Evolutionary conservation across 2,329 filamentous ascomycete genomes (phyloP).

Genomic region (Fusarium albidum): DNA sequence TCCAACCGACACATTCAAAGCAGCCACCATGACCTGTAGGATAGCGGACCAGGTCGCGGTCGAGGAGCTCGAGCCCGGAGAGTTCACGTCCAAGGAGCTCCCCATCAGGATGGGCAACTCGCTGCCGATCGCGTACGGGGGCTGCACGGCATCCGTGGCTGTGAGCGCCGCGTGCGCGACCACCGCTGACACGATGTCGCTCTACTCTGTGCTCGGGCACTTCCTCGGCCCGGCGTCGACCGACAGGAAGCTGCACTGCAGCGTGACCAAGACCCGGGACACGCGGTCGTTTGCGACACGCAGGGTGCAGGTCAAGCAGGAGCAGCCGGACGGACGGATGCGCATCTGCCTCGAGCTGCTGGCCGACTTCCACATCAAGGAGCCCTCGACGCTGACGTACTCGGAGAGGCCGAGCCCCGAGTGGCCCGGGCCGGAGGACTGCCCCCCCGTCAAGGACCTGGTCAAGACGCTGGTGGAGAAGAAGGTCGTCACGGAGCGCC

Average conservation of each 20-base stretch:
- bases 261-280: conserved; percentile 48
- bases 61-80: conserved; percentile 28
- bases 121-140: conserved; percentile 53
- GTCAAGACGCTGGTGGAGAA: conserved; percentile 26
- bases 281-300: conserved; percentile 59
- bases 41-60: conserved; percentile 35
- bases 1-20: not conserved
- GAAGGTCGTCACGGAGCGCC: conserved; percentile 37
- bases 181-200: conserved; percentile 46
- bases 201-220: conserved; percentile 57
- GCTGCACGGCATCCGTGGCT: conserved; percentile 52
- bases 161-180: conserved; percentile 51
- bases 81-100: conserved; percentile 39
- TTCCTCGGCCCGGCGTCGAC: conserved; percentile 56
- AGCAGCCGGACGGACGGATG: conserved; percentile 44
- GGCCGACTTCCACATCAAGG: conserved; percentile 56
- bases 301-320: conserved; percentile 54
- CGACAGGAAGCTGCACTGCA: conserved; percentile 48
- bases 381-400: conserved; percentile 49
- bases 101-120: conserved; percentile 45
- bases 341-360: conserved; percentile 53
- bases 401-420: conserved; percentile 44
- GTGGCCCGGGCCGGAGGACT: conserved; percentile 43
- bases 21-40: conserved; percentile 9
- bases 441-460: conserved; percentile 18